phyloP scores from a whole-genome alignment of 1,284 basidiomycete species.

The Sanghuangporus baumii region DNA sequence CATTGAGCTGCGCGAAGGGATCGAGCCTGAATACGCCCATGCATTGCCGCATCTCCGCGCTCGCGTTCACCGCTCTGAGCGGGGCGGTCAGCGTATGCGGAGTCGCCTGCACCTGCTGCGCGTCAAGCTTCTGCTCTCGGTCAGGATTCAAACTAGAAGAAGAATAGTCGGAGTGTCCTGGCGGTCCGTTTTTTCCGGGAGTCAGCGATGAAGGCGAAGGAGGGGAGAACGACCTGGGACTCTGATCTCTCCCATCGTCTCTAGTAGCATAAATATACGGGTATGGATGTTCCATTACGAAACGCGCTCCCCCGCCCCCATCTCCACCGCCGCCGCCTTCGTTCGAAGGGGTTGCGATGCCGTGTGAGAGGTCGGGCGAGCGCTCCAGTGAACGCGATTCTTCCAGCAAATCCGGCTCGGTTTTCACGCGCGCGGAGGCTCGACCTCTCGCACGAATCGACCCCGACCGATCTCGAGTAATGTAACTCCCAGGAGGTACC shows the following conservation, averaged over 20 bases:
- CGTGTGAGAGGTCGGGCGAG: background rate
- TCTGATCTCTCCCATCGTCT: background rate
- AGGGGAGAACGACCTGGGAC: background rate
- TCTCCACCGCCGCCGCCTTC: background rate
- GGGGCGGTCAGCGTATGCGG: slow-evolving; percentile 30
- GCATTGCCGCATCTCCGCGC: slow-evolving; percentile 59
- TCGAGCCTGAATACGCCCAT: slow-evolving; percentile 74
- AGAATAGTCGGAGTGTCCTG: too few relatives aligned
- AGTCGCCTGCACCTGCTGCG: background rate
- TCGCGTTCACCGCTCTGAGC: slow-evolving; percentile 65
- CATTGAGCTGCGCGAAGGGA: slow-evolving; percentile 65
- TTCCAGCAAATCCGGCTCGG: background rate
- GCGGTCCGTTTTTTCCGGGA: background rate
- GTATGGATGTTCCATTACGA: slow-evolving; percentile 19
- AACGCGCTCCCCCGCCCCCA: slow-evolving; percentile 10
- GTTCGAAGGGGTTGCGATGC: background rate
- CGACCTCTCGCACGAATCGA: background rate
- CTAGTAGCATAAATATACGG: slow-evolving; percentile 7
- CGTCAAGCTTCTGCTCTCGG: background rate
- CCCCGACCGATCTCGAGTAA: too few relatives aligned
- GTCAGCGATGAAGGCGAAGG: background rate
- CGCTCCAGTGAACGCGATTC: background rate
- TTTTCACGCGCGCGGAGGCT: background rate
- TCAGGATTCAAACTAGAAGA: background rate
- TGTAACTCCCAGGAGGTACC: too few relatives aligned